Percentiles rank a stretch among this genome's conserved stretches.
These are phyloP conservation scores for Warburgia ugandensis DNA, from an alignment of 164 flowering plant species.

Conservation along the genomic window DNA sequence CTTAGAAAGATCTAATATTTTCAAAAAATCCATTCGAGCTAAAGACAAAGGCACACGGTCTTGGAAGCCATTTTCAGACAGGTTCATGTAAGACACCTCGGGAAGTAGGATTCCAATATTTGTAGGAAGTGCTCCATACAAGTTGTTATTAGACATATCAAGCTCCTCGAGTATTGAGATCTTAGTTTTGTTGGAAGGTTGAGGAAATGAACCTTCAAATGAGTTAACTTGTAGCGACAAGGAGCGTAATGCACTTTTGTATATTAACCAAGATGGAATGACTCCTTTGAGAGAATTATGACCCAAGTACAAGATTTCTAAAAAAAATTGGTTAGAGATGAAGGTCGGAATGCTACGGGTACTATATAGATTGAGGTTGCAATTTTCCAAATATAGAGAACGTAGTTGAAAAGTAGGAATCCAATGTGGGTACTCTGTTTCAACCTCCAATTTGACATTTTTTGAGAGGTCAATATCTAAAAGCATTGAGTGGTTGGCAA, in stretches of 20 bases:
- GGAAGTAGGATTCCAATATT: slow-evolving; percentile 4
- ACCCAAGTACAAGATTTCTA: neutral
- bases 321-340: neutral
- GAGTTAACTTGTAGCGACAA: neutral
- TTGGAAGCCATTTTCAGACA: slow-evolving; percentile 5
- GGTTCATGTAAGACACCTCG: neutral
- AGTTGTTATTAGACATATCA: slow-evolving; percentile 2
- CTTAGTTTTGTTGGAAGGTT: neutral
- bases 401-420: neutral
- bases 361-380: neutral
- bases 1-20: slow-evolving; percentile 2
- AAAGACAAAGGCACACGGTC: slow-evolving; percentile 2
- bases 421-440: neutral
- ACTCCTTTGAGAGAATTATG: neutral
- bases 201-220: slow-evolving; percentile 4
- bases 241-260: neutral
- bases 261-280: slow-evolving; percentile 2
- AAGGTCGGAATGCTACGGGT: neutral
- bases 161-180: neutral
- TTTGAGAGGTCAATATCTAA: neutral
- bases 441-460: neutral
- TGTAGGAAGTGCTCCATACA: slow-evolving; percentile 4
- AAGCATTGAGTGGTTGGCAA: slow-evolving; percentile 4
- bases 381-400: neutral
- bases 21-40: neutral